These are phyloP conservation scores for Nemania sp. DNA, from an alignment of 2,329 filamentous ascomycete species.

Conservation along the genomic window DNA sequence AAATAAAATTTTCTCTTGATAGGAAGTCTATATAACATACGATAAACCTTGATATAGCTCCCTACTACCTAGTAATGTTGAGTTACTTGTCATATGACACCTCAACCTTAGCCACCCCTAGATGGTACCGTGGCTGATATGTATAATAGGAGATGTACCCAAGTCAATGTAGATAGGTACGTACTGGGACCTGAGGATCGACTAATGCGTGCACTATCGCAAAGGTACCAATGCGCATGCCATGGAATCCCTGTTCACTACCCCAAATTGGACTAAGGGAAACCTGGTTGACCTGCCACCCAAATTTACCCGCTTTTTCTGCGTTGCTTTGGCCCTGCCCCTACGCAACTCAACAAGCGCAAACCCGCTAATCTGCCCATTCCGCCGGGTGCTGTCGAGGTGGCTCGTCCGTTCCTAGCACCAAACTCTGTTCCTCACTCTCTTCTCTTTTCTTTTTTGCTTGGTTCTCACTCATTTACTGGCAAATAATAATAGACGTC, in stretches of 20 bases:
- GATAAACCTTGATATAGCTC: no score
- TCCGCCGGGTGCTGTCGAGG: constrained; percentile 19
- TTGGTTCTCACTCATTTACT: constrained; percentile 13
- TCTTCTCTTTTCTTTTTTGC: constrained; percentile 16
- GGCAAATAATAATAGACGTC: constrained; percentile 3
- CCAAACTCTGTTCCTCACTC: constrained; percentile 9
- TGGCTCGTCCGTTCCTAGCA: constrained; percentile 24
- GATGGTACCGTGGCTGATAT: constrained; percentile 5
- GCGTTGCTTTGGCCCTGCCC: constrained; percentile 34
- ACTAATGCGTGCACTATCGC: constrained; percentile 21
- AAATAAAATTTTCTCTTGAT: no score
- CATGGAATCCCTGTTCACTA: constrained; percentile 7
- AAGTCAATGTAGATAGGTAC: no score
- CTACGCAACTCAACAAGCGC: constrained; percentile 30
- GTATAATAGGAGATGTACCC: background rate
- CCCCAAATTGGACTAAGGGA: constrained; percentile 29
- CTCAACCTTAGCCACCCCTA: constrained; percentile 10
- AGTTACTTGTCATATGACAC: background rate
- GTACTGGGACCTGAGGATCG: no score
- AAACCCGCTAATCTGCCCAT: constrained; percentile 30
- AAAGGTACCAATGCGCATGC: background rate
- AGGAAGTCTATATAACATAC: no score
- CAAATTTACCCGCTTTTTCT: constrained; percentile 46
- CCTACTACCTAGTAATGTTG: background rate
- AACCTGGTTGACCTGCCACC: constrained; percentile 50